Conservation (phyloP, 1,284 basidiomycete genomes). For the Lignosus rhinocerotis region DNA sequence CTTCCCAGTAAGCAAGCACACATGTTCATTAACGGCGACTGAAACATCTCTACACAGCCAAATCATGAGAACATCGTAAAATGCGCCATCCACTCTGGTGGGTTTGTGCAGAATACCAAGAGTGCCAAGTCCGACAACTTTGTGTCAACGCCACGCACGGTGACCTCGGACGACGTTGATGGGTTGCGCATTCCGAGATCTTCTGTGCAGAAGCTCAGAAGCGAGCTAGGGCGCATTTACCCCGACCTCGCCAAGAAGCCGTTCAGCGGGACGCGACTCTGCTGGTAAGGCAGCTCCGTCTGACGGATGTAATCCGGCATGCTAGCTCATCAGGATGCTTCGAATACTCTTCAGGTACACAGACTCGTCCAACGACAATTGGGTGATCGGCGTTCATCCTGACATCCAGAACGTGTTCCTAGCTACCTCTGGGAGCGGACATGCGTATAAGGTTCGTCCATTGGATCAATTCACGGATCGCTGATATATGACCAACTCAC, state of each 20-base stretch:
- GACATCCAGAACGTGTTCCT: constrained; percentile 58
- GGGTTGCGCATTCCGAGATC: constrained; percentile 66
- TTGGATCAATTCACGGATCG: background rate
- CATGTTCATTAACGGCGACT: background rate
- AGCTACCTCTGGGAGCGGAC: constrained; percentile 79
- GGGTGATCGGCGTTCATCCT: constrained; percentile 74
- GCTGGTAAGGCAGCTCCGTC: constrained; percentile 60
- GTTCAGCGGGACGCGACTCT: constrained; percentile 71
- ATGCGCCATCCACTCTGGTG: constrained; percentile 68
- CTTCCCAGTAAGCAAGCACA: constrained; percentile 62
- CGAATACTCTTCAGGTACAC: constrained; percentile 56
- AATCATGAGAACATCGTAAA: constrained; percentile 72
- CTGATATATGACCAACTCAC: background rate
- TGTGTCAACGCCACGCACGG: constrained; percentile 69
- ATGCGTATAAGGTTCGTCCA: constrained; percentile 72
- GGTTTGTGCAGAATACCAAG: constrained; percentile 53
- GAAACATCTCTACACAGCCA: constrained; percentile 48
- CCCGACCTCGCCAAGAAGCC: constrained; percentile 72
- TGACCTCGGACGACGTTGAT: constrained; percentile 51
- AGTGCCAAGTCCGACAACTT: constrained; percentile 7
- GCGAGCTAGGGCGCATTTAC: constrained; percentile 57
- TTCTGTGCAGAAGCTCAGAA: constrained; percentile 51
- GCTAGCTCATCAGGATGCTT: background rate
- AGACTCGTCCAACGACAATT: constrained; percentile 76
- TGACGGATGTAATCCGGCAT: background rate